Evolutionary conservation across 164 flowering plant species (phyloP).

Genomic region (Santalum album): DNA sequence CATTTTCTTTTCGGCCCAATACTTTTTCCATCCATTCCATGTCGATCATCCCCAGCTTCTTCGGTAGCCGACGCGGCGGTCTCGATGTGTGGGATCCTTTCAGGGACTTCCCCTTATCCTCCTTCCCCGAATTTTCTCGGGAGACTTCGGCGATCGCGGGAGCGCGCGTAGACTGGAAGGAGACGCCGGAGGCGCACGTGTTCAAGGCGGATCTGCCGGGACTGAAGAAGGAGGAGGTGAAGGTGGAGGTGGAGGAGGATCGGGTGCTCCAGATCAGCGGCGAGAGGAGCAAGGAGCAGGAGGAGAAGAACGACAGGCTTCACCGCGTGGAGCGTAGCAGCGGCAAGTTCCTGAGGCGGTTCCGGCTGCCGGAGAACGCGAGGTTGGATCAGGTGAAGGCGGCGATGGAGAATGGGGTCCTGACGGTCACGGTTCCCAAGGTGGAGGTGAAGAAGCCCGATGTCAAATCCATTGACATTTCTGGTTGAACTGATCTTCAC

Average conservation of each 20-base stretch:
- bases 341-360: conserved; percentile 9
- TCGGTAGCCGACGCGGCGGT: not conserved
- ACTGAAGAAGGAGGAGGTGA: conserved; percentile 15
- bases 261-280: conserved; percentile 13
- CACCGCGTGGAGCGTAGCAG: conserved; percentile 10
- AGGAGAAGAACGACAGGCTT: conserved; percentile 7
- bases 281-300: conserved; percentile 8
- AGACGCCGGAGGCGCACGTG: conserved; percentile 12
- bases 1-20: no score
- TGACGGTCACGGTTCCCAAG: conserved; percentile 22
- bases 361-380: conserved; percentile 10
- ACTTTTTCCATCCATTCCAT: no score
- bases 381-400: conserved; percentile 9
- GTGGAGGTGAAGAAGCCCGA: conserved; percentile 6
- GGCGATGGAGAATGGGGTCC: conserved; percentile 13
- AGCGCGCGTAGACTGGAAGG: conserved; percentile 8
- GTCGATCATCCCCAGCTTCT: not conserved
- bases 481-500: not conserved
- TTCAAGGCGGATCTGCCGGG: conserved; percentile 15
- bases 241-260: conserved; percentile 14
- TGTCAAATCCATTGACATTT: conserved; percentile 6
- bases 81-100: conserved; percentile 5
- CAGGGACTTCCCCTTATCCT: not conserved
- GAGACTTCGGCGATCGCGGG: not conserved
- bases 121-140: not conserved